Evolutionary conservation across 2,329 filamentous ascomycete species (phyloP).

Genomic region (Fusarium veterinarium): DNA sequence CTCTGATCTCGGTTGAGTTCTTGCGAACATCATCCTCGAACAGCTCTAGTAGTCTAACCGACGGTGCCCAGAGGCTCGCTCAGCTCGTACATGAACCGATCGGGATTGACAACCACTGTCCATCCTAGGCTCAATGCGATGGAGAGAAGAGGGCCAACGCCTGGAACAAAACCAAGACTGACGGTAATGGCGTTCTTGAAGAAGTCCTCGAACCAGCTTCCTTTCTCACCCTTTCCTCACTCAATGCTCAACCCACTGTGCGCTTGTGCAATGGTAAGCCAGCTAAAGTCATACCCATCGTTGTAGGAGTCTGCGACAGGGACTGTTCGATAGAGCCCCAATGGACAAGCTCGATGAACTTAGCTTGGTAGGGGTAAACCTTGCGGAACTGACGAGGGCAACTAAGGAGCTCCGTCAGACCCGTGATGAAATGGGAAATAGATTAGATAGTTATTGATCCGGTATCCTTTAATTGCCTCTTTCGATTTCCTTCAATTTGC

Average conservation of each 20-base stretch:
- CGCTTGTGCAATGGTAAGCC: neutral
- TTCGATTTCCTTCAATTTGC: no score
- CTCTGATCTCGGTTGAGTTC: neutral
- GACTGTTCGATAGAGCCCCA: neutral
- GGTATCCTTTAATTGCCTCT: no score
- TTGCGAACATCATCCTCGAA: neutral
- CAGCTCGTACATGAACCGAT: neutral
- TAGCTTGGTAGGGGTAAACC: neutral
- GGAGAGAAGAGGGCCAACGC: neutral
- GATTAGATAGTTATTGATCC: neutral
- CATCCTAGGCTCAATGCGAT: neutral
- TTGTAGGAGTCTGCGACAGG: neutral
- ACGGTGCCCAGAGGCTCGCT: neutral
- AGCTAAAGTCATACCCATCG: neutral
- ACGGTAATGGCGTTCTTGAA: neutral
- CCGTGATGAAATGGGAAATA: neutral
- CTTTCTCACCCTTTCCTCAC: neutral
- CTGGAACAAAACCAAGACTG: rapidly evolving
- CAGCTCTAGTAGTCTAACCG: neutral
- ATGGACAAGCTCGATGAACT: neutral
- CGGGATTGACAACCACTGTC: neutral
- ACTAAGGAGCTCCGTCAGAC: neutral
- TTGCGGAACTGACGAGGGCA: neutral
- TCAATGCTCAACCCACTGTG: neutral
- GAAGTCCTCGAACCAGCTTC: neutral